Base-by-base conservation (phyloP, 306 rosid species). In the Dryas octopetala region DNA sequence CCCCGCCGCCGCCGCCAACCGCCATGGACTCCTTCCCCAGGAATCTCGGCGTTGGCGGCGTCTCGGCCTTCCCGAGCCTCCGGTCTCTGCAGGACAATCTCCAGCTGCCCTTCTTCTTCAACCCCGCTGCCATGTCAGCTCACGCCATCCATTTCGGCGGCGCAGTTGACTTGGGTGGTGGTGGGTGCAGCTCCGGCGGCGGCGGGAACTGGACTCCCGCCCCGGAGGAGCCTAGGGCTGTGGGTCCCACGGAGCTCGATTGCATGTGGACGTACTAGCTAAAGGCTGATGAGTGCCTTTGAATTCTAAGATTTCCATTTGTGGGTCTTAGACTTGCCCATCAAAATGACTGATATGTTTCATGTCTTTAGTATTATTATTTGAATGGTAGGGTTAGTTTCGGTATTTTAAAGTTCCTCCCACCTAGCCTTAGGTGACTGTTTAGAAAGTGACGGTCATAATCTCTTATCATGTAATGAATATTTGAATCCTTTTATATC, bases 41-140 rank as follows among this genome's bases (percentile, higher is more conserved):
- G 86, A 11, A 85, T 65, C 64, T 77, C 70, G 60, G 19, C 63
- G 68, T 10, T 5, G 52, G 50, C 7, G 98, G 96, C 10, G 80
- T 91, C 0, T 80, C 97, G 1, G 91, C 88, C 3, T 92, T 96
- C 61, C 99, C 99, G 0, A 90, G 96, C 76, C 77, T 96, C 57
- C 78, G 99, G 70, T 86, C 98, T 2, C 87, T 92, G 0, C 98
- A 92, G 52, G 99, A 96, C 62, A 96, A 96, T 69, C 97, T 92
- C 55, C 93, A 92, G 41, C 64, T 89, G 4, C 98, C 98, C 0
- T 80, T 86, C 70, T 79, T 90, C 23, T 86, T 83, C 70, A 23
- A 88, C 0, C 77, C 80, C 81, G 14, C 14, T 72, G 7, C 82
- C 73, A 71, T 71, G 13, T 7, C 47, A 7, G 80, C 45, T 7